phyloP scores from a whole-genome alignment of 2,329 filamentous ascomycete genomes.

The Dactylellina leptospora region DNA sequence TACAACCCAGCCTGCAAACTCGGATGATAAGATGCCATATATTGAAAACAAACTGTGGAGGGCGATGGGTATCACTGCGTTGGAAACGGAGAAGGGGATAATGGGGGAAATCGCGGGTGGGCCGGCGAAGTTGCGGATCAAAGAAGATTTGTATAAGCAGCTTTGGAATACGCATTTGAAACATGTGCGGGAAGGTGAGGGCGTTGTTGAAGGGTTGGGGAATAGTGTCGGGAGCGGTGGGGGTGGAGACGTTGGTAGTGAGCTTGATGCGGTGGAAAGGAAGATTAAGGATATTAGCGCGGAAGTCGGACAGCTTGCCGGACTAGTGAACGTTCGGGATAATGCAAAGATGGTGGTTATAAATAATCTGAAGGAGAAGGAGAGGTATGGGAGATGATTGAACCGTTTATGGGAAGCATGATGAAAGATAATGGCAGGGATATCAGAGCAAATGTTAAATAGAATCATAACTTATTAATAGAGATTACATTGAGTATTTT shows the following conservation, averaged over 20 bases:
- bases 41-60: constrained; percentile 43
- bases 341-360: constrained; percentile 26
- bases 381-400: constrained; percentile 36
- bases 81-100: constrained; percentile 19
- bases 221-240: constrained; percentile 23
- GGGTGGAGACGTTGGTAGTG: neutral
- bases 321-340: constrained; percentile 24
- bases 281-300: constrained; percentile 44
- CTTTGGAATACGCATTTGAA: constrained; percentile 45
- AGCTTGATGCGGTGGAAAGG: constrained; percentile 22
- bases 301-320: constrained; percentile 41
- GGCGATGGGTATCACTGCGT: constrained; percentile 31
- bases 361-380: constrained; percentile 35
- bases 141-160: constrained; percentile 44
- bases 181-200: constrained; percentile 39
- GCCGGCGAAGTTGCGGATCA: constrained; percentile 19
- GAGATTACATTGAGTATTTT: no score
- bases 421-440: neutral
- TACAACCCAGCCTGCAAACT: neutral
- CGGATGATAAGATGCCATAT: constrained; percentile 34
- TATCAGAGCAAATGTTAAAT: neutral
- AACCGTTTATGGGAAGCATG: neutral
- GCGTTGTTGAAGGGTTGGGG: constrained; percentile 25
- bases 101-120: constrained; percentile 24
- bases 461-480: no score